Evolutionary conservation across 768 basidiomycete species (phyloP).

Genomic region (Galerina sulciceps): DNA sequence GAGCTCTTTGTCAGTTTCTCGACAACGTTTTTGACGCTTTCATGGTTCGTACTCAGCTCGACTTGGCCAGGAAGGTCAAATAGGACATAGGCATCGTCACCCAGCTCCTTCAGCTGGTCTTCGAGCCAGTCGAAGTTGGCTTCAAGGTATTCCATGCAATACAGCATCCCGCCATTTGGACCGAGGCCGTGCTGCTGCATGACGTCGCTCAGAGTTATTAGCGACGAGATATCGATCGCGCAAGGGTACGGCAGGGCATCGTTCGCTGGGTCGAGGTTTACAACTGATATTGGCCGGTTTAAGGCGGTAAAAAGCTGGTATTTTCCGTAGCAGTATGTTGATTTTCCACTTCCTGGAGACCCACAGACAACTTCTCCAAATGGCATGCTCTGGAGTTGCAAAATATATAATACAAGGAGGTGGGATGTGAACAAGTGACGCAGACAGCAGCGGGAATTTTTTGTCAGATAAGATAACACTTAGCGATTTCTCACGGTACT

Average conservation of each 20-base stretch:
- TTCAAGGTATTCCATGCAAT: constrained; percentile 96
- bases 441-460: too few relatives aligned
- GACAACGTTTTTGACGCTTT: constrained; percentile 83
- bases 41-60: constrained; percentile 95
- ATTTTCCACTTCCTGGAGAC: constrained; percentile 86
- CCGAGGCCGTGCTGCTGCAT: constrained; percentile 87
- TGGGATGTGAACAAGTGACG: too few relatives aligned
- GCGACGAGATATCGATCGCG: constrained; percentile 78
- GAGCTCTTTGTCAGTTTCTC: constrained; percentile 66
- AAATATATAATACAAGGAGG: too few relatives aligned
- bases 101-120: constrained; percentile 64
- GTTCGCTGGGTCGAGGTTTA: constrained; percentile 97
- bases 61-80: constrained; percentile 99
- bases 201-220: constrained; percentile 86
- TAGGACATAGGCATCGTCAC: constrained; percentile 80
- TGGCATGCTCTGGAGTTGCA: constrained; percentile 53
- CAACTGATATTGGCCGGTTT: constrained; percentile 81
- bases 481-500: too few relatives aligned
- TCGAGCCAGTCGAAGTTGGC: constrained; percentile 92
- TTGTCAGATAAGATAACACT: too few relatives aligned
- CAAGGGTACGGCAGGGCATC: constrained; percentile 90
- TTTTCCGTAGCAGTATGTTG: constrained; percentile 88
- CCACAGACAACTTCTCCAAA: constrained; percentile 90
- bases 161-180: constrained; percentile 95
- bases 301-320: constrained; percentile 89